Conservation (phyloP, 2,329 filamentous ascomycete genomes). For the Penicillium sp. region DNA sequence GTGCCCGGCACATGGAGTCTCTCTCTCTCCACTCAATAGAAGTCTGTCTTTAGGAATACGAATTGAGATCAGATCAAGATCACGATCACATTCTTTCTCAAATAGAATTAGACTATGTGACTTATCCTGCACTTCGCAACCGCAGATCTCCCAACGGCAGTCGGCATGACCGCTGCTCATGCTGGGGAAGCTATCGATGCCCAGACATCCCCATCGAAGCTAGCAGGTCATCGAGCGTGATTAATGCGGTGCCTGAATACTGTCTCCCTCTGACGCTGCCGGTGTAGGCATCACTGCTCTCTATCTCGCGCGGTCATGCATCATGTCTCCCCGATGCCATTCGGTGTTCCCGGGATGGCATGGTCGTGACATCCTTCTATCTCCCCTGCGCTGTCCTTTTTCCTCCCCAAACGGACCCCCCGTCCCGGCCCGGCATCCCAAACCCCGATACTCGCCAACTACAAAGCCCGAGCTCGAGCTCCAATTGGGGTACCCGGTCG, state of each 20-base stretch:
- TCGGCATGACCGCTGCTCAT: not conserved
- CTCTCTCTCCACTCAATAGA: conserved; percentile 6
- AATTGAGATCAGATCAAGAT: not conserved
- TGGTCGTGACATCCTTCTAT: not conserved
- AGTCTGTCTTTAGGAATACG: not conserved
- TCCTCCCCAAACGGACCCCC: not conserved
- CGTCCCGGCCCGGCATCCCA: not conserved
- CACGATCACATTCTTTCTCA: not conserved
- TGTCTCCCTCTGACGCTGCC: not conserved
- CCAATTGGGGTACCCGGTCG: not conserved
- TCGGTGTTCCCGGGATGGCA: not conserved
- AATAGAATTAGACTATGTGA: not conserved
- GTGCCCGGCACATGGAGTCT: conserved; percentile 4
- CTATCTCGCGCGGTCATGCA: not conserved
- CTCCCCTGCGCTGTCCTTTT: not conserved
- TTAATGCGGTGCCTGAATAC: not conserved
- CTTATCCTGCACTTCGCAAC: not conserved
- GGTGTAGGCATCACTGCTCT: not conserved
- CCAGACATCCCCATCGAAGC: not conserved
- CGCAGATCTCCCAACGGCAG: not conserved
- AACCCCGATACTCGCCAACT: not conserved
- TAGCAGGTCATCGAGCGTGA: not conserved
- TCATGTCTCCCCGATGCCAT: conserved; percentile 1
- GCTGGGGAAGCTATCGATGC: not conserved
- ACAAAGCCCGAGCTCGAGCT: conserved; percentile 1